Evolutionary conservation across 495 filamentous ascomycete species (phyloP), one percentile per base, ranked within the genome.

Genomic region (Trichoderma gamsii): DNA sequence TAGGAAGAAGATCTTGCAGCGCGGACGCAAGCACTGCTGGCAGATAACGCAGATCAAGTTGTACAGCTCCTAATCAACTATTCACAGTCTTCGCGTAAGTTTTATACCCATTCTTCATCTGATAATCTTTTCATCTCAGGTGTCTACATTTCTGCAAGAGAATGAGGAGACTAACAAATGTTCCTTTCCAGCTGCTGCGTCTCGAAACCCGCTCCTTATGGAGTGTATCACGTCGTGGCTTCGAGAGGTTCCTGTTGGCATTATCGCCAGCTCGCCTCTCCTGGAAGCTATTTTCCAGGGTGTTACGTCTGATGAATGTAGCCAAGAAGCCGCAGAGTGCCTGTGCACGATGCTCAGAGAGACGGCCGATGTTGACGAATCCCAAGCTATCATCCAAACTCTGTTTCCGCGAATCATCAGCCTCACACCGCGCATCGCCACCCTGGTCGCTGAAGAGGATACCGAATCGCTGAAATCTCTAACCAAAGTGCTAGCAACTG

Each of bases 181-280:
- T 29, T 67, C 35, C 43, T 56, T 29, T 61, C 35, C 68, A 86
- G 84, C 77, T 59, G 75, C 87, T 27, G 92, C 93, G 13, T 86
- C 92, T 11, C 90, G 88, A 27, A 96, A 97, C 71, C 95, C 95
- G 1, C 92, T 91, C 73, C 85, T 99, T 16, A 84, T 97, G 65
- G 91, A 97, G 67, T 98, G 96, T 76, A 92, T 97, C 69, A 95
- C 91, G 32, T 97, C 96, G 25, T 99, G 95, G 95, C 82, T 97
- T 67, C 88, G 92, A 56, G 95, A 99, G 78, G 89, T 98, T 18
- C 91, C 93, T 3, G 85, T 96, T 38, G 83, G 84, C 64, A 88
- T 90, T 68, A 87, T 99, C 65, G 90, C 96, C 66, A 89, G 89
- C 69, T 96, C 94, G 13, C 89, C 91, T 9, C 81, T 99, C 66